Conservation (phyloP, 2,329 filamentous ascomycete species). For the Endothia cerciana region DNA sequence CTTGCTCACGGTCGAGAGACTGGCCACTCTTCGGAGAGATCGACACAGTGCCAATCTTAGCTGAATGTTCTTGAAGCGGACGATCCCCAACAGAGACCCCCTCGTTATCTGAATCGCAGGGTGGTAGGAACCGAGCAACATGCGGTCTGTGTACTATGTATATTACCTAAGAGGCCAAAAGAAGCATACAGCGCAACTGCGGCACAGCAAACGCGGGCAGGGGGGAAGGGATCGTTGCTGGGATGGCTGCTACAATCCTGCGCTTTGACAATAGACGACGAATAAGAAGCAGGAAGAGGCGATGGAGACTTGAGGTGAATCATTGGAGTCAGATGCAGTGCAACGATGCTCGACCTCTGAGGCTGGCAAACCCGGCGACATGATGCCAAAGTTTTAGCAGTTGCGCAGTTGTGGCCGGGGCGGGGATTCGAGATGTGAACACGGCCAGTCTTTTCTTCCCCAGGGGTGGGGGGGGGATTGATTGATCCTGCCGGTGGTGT, state of each 20-base stretch:
- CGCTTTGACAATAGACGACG: background rate
- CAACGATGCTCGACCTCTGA: background rate
- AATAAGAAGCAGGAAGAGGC: background rate
- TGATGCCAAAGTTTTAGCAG: background rate
- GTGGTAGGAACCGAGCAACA: constrained; percentile 5
- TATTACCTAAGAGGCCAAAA: background rate
- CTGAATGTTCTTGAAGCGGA: constrained; percentile 14
- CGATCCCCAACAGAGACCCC: constrained; percentile 18
- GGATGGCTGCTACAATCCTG: background rate
- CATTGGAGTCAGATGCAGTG: background rate
- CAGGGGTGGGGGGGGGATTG: background rate
- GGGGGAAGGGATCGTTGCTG: background rate
- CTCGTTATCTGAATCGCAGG: constrained; percentile 1
- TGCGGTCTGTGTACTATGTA: constrained; percentile 6
- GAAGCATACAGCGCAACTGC: constrained; percentile 8
- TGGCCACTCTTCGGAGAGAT: constrained; percentile 15
- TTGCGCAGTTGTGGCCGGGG: no score
- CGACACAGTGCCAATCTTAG: constrained; percentile 23
- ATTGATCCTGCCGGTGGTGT: background rate
- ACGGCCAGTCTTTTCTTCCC: background rate
- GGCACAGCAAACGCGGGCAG: background rate
- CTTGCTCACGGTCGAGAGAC: constrained; percentile 17
- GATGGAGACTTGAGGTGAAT: background rate
- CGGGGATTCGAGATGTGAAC: background rate
- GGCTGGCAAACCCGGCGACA: background rate